Percentiles rank a stretch among this genome's conserved stretches.
Evolutionary conservation across 2,329 filamentous ascomycete genomes (phyloP).

Genomic region (Basipetospora chlamydospora): DNA sequence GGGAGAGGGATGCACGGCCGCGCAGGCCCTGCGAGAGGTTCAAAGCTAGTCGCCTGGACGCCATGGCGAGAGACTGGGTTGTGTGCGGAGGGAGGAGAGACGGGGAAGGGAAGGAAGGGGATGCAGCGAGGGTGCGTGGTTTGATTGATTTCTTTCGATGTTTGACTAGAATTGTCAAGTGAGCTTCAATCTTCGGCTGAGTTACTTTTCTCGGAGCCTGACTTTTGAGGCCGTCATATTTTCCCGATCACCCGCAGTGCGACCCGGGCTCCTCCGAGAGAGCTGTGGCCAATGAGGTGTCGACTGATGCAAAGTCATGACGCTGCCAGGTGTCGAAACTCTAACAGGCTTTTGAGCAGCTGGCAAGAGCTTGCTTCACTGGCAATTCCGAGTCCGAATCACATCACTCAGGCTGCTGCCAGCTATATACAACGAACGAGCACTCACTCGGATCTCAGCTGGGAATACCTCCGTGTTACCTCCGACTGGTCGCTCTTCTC

Average conservation of each 20-base stretch:
- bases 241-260: too few species aligned
- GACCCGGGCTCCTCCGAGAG: conserved; percentile 26
- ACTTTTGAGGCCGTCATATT: conserved; percentile 18
- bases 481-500: too few species aligned
- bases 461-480: too few species aligned
- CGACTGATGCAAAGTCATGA: conserved; percentile 2
- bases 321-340: not conserved
- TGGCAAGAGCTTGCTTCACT: too few species aligned
- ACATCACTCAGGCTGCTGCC: too few species aligned
- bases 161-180: conserved; percentile 9
- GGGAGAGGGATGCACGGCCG: conserved; percentile 70
- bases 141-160: conserved; percentile 21
- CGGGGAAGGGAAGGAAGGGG: not conserved
- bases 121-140: conserved; percentile 10
- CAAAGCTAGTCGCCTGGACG: conserved; percentile 91
- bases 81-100: conserved; percentile 24
- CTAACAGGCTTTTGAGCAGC: too few species aligned
- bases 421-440: too few species aligned
- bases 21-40: conserved; percentile 85
- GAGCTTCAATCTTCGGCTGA: conserved; percentile 25
- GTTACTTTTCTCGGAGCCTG: conserved; percentile 26
- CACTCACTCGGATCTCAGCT: too few species aligned
- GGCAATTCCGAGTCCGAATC: too few species aligned
- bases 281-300: conserved; percentile 18
- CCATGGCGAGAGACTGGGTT: conserved; percentile 50